phyloP scores from a whole-genome alignment of 2,329 filamentous ascomycete species.

The Epichloe coenophiala region DNA sequence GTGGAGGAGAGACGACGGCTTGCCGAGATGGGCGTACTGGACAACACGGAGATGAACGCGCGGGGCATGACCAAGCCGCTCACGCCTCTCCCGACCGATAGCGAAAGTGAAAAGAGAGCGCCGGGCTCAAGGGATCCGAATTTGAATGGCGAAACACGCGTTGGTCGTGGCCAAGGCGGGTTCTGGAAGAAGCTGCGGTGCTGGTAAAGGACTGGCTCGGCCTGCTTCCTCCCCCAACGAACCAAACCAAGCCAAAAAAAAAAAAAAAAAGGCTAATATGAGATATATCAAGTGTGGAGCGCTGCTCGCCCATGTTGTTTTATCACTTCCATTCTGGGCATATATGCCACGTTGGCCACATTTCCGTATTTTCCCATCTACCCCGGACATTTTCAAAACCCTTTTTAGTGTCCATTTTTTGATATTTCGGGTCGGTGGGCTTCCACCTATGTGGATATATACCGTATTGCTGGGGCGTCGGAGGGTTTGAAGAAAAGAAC shows the following conservation, averaged over 20 bases:
- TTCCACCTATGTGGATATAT: conserved; percentile 5
- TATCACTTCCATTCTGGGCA: no score
- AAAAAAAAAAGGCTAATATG: no score
- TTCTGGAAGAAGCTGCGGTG: conserved; percentile 46
- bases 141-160: conserved; percentile 27
- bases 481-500: background rate
- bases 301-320: background rate
- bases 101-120: conserved; percentile 30
- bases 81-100: conserved; percentile 34
- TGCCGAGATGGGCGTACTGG: conserved; percentile 32
- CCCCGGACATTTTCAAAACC: no score
- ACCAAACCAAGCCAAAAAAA: no score
- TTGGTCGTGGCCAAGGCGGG: conserved; percentile 28
- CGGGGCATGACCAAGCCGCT: conserved; percentile 45
- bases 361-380: no score
- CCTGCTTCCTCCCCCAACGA: no score
- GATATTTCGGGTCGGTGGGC: background rate
- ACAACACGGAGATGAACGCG: conserved; percentile 30
- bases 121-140: conserved; percentile 31
- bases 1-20: conserved; percentile 44
- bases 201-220: conserved; percentile 26
- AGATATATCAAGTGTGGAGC: background rate
- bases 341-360: no score
- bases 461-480: conserved; percentile 6
- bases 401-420: background rate